Evolutionary conservation across 352 stramenopile genomes (phyloP).

Genomic region (Globisporangium canariense): DNA sequence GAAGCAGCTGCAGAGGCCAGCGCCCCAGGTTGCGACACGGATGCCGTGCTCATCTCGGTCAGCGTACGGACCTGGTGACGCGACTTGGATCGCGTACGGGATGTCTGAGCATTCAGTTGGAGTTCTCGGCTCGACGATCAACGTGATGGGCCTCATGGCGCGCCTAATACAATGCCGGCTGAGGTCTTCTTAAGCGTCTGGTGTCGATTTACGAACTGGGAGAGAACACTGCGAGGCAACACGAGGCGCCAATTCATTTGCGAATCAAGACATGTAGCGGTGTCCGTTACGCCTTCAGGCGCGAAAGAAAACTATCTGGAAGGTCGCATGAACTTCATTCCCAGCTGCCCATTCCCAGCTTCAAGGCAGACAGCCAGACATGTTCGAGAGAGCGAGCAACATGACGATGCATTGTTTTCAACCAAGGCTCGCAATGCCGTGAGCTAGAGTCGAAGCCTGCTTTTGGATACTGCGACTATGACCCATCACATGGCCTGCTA

Average conservation of each 20-base stretch:
- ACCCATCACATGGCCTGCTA: too few relatives aligned
- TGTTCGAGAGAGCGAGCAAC: too few relatives aligned
- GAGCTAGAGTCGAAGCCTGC: too few relatives aligned
- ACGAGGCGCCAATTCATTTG: neutral
- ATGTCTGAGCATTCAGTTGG: slow-evolving; percentile 8
- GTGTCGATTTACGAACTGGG: neutral
- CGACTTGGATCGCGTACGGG: slow-evolving; percentile 19
- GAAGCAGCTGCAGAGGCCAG: slow-evolving; percentile 27
- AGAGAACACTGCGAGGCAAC: neutral
- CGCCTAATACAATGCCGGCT: neutral
- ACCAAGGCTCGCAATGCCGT: too few relatives aligned
- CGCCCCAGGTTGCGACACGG: slow-evolving; percentile 23
- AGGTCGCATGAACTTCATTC: neutral
- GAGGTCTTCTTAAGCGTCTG: neutral
- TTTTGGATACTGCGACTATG: too few relatives aligned
- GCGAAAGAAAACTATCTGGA: slow-evolving; percentile 8
- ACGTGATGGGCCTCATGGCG: neutral
- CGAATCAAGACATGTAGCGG: too few relatives aligned
- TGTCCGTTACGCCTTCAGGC: neutral
- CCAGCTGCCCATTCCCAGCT: too few relatives aligned
- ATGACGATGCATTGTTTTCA: too few relatives aligned
- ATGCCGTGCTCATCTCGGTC: slow-evolving; percentile 22
- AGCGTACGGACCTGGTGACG: slow-evolving; percentile 13
- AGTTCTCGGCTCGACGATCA: slow-evolving; percentile 11
- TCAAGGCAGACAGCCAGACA: too few relatives aligned